Evolutionary conservation across 2,329 filamentous ascomycete genomes (phyloP), one percentile per base, ranked within the genome.

Genomic region (Phialophora macrospora): DNA sequence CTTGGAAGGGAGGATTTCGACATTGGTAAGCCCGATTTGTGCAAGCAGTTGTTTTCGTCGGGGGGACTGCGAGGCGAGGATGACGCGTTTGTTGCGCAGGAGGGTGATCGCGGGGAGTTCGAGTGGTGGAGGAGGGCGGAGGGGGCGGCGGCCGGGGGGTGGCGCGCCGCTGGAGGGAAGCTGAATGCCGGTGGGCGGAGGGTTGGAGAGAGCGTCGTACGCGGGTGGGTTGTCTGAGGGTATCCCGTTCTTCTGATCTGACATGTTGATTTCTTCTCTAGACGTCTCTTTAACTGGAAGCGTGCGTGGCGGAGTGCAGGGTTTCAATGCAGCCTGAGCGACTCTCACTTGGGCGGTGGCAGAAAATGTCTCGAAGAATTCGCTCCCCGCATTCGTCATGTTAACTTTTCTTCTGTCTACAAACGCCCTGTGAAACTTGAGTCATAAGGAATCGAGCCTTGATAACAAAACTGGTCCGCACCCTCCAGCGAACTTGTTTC

Each of bases 51-150:
- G 89, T 77, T 89, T 90, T 61, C 95, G 86, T 52, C 95, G 85
- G 0, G 95, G 95, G 1, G 93, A 97, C 22, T 90, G 88, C 2
- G 93, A 97, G 60, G 95, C 95, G 30, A 99, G 88, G 71, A 99
- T 91, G 5, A 97, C 88, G 70, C 94, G 85, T 77, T 91, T 92
- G 62, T 85, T 85, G 74, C 90, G 88, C 70, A 99, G 86, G 73
- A 89, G 83, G 73, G 86, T 86, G 65, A 99, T 82, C 63, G 93
- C 88, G 17, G 94, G 93, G 20, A 98, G 84, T 67, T 92, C 85
- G 68, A 98, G 86, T 1, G 91, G 90, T 54, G 78, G 80, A 20
- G 71, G 71, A 4, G 68, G 67, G 30, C 65, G 67, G 20, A 72
- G 62, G 12, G 64, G 67, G 44, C 68, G 63, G 22, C 58, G 58